Evolutionary conservation across 164 flowering plant species (phyloP).

Genomic region (Nymphaea thermarum): DNA sequence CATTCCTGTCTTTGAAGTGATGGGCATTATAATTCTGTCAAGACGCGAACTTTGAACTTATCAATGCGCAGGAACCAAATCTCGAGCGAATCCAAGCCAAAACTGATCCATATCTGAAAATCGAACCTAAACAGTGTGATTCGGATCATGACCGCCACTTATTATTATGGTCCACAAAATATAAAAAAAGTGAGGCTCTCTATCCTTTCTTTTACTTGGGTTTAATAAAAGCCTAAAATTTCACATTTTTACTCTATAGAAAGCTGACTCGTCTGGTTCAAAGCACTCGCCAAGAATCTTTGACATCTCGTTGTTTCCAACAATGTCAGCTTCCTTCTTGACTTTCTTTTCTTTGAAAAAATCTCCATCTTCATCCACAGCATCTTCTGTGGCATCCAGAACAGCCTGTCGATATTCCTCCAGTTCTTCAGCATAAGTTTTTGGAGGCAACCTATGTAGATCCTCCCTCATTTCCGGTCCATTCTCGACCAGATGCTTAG

Average conservation of each 20-base stretch:
- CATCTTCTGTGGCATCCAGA: conserved; percentile 18
- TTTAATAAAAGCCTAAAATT: too few species aligned
- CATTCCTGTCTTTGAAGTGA: too few species aligned
- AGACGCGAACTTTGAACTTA: too few species aligned
- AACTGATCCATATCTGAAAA: too few species aligned
- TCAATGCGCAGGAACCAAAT: too few species aligned
- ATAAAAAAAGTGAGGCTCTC: too few species aligned
- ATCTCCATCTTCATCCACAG: conserved; percentile 25
- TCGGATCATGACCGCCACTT: too few species aligned
- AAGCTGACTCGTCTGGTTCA: conserved; percentile 51
- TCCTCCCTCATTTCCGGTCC: conserved; percentile 48
- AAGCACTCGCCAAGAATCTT: conserved; percentile 54
- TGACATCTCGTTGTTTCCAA: conserved; percentile 18
- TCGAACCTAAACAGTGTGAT: too few species aligned
- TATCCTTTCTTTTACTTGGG: too few species aligned
- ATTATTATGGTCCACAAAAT: too few species aligned
- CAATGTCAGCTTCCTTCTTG: conserved; percentile 12
- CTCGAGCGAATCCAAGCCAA: too few species aligned
- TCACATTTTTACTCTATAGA: conserved; percentile 5
- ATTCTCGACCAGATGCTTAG: conserved; percentile 58
- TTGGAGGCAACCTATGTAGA: conserved; percentile 7
- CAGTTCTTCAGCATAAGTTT: conserved; percentile 57
- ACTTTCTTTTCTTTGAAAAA: conserved; percentile 42
- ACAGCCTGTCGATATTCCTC: conserved; percentile 32
- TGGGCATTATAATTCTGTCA: too few species aligned